These are phyloP conservation scores for Stephania japonica DNA, from an alignment of 164 flowering plant genomes.

Conservation along the genomic window DNA sequence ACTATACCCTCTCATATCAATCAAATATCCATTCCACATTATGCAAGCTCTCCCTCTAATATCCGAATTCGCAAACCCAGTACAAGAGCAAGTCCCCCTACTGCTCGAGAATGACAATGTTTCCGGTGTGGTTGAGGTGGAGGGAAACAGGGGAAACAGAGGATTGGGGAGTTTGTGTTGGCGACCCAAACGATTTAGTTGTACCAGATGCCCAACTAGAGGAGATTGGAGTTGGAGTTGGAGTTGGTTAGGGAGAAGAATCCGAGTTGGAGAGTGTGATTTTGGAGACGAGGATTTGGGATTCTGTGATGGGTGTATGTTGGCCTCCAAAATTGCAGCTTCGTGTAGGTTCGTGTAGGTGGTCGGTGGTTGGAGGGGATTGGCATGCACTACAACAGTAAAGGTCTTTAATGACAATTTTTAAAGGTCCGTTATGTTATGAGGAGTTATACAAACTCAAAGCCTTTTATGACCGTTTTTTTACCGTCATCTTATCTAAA, in stretches of 20 bases:
- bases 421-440: too few relatives aligned
- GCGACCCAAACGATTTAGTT: conserved; percentile 53
- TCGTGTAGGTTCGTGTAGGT: too few relatives aligned
- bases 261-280: conserved; percentile 11
- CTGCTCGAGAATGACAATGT: conserved; percentile 4
- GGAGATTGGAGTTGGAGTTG: conserved; percentile 7
- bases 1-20: conserved; percentile 13
- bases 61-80: conserved; percentile 18
- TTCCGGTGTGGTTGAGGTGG: not conserved
- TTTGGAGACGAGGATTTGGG: conserved; percentile 9
- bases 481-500: too few relatives aligned
- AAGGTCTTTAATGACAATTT: too few relatives aligned
- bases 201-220: conserved; percentile 23
- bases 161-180: conserved; percentile 44
- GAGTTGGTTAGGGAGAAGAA: conserved; percentile 19
- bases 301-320: conserved; percentile 9
- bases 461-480: too few relatives aligned
- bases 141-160: too few relatives aligned
- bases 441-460: too few relatives aligned
- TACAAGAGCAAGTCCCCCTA: conserved; percentile 20
- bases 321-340: too few relatives aligned
- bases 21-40: conserved; percentile 22
- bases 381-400: too few relatives aligned
- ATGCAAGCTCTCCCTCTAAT: conserved; percentile 17
- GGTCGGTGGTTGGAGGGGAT: too few relatives aligned